A percentile compares a stretch with the other conserved stretches of the same genome.
These are phyloP conservation scores for Brassica cretica DNA, from an alignment of 345 rosid genomes.

Conservation along the genomic window DNA sequence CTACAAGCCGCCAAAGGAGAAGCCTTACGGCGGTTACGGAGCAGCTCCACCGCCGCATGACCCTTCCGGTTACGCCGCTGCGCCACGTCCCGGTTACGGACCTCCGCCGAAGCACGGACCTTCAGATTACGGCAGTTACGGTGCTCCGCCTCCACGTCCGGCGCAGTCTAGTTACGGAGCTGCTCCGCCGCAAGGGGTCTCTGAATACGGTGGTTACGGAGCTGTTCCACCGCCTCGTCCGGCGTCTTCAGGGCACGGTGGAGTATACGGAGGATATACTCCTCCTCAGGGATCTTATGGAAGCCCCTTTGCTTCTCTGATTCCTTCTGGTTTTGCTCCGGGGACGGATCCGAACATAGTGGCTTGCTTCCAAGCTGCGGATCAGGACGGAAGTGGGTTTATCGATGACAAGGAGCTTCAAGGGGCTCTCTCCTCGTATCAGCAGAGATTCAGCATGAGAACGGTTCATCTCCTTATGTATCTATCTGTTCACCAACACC, in stretches of 20 bases:
- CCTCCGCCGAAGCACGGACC: background rate
- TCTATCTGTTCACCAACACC: conserved; percentile 71
- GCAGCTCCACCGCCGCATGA: conserved; percentile 38
- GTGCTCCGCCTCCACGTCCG: conserved; percentile 9
- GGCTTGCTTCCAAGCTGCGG: conserved; percentile 79
- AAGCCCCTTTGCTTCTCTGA: conserved; percentile 66
- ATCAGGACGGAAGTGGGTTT: conserved; percentile 82
- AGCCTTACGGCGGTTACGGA: conserved; percentile 44
- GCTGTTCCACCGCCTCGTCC: conserved; percentile 48
- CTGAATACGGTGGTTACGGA: conserved; percentile 41
- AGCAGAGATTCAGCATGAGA: conserved; percentile 83
- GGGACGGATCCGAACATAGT: conserved; percentile 85
- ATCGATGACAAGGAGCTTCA: conserved; percentile 91
- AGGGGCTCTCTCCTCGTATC: conserved; percentile 75
- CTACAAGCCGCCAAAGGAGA: conserved; percentile 70
- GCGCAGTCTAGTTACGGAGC: too few relatives aligned
- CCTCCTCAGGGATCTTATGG: conserved; percentile 47
- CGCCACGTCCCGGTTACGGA: conserved; percentile 24
- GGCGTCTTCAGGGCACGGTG: conserved; percentile 41
- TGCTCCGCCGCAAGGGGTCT: background rate
- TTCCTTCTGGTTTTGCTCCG: conserved; percentile 82
- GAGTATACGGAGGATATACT: conserved; percentile 31
- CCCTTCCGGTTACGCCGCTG: conserved; percentile 40
- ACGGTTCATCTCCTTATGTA: conserved; percentile 90
- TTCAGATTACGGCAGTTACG: conserved; percentile 39